A percentile compares a stretch with the other conserved stretches of the same genome.
Evolutionary conservation across 2,329 filamentous ascomycete genomes (phyloP).

Genomic region (Ophiostoma ips): DNA sequence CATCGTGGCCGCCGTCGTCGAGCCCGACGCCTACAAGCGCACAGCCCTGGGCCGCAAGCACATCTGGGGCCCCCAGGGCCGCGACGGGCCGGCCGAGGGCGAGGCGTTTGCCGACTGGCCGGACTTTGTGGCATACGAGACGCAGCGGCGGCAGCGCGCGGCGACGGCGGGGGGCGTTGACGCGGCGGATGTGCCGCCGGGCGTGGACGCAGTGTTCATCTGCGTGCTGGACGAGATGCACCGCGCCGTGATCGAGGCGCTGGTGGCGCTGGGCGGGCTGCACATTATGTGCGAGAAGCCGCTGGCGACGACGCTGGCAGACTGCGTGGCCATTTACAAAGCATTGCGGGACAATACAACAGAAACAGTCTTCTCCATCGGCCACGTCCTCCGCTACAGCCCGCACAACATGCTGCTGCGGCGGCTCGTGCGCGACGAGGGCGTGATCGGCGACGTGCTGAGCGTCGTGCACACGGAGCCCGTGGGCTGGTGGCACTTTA

Average conservation of each 20-base stretch:
- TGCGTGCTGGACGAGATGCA: constrained; percentile 82
- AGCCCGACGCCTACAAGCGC: constrained; percentile 68
- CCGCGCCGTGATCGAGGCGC: constrained; percentile 59
- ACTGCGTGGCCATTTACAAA: constrained; percentile 63
- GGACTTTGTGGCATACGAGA: constrained; percentile 63
- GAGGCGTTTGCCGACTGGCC: constrained; percentile 63
- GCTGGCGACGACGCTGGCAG: constrained; percentile 61
- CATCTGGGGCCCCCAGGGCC: constrained; percentile 47
- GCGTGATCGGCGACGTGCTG: constrained; percentile 68
- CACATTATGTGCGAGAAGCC: constrained; percentile 97
- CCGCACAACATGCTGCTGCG: constrained; percentile 82
- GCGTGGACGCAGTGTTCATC: constrained; percentile 48
- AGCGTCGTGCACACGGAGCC: constrained; percentile 88
- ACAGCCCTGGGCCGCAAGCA: constrained; percentile 53
- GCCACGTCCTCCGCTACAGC: constrained; percentile 86
- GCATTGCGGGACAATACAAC: constrained; percentile 29
- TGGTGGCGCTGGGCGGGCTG: constrained; percentile 51
- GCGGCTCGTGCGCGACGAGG: constrained; percentile 60
- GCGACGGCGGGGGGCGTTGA: constrained; percentile 16
- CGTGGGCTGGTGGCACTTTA: constrained; percentile 92
- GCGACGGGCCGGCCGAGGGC: constrained; percentile 34
- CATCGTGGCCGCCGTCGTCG: constrained; percentile 62
- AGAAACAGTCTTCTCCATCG: constrained; percentile 63
- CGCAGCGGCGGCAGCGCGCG: constrained; percentile 36
- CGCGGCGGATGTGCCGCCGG: constrained; percentile 30